Conservation (phyloP, 2,329 filamentous ascomycete species). For the Colletotrichum sp. region DNA sequence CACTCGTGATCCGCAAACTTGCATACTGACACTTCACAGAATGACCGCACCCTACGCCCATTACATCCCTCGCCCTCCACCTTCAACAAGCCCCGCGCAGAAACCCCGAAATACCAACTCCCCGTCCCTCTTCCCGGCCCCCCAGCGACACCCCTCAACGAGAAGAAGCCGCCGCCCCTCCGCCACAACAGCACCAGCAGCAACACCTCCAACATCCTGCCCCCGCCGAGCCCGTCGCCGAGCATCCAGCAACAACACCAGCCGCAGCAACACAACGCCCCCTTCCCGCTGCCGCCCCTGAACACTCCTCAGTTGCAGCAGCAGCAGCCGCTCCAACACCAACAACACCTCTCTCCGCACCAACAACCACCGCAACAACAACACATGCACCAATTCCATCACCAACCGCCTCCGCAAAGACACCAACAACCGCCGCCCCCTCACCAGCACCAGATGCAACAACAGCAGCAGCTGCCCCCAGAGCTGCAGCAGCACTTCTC, state of each 20-base stretch:
- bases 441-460: constrained; percentile 18
- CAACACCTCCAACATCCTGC: constrained; percentile 22
- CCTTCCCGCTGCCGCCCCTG: constrained; percentile 9
- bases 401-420: not conserved
- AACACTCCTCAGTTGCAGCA: not conserved
- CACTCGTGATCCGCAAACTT: no score
- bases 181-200: constrained; percentile 13
- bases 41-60: constrained; percentile 33
- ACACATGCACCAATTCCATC: not conserved
- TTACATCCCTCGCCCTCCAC: constrained; percentile 18
- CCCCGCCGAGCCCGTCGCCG: constrained; percentile 20
- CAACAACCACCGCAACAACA: not conserved
- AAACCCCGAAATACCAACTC: constrained; percentile 9
- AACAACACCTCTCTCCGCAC: not conserved
- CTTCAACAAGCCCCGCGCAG: constrained; percentile 26
- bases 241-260: constrained; percentile 13
- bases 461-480: constrained; percentile 21
- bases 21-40: constrained; percentile 19
- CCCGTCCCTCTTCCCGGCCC: constrained; percentile 14
- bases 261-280: constrained; percentile 5
- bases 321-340: not conserved
- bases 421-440: not conserved
- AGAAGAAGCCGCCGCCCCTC: constrained; percentile 2
- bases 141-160: constrained; percentile 3
- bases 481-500: constrained; percentile 19